These are phyloP conservation scores for Mucor lusitanicus DNA, from an alignment of 371 early-diverging fungal species.

Conservation along the genomic window DNA sequence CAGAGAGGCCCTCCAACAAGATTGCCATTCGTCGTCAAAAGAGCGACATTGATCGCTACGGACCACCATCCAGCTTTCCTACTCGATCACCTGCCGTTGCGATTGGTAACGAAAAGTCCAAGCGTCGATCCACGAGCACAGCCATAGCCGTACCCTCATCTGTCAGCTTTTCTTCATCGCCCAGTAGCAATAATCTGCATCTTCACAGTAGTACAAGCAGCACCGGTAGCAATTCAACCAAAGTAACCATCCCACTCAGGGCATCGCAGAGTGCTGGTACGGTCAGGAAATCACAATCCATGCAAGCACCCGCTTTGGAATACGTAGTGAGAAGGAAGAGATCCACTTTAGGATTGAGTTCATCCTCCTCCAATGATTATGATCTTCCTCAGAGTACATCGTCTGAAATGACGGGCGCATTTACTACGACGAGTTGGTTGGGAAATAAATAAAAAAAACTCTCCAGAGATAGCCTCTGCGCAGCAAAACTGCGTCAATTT, in stretches of 20 bases:
- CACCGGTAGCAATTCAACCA: background rate
- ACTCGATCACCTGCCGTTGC: conserved; percentile 8
- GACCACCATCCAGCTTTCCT: conserved; percentile 22
- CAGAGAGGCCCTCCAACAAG: conserved; percentile 1
- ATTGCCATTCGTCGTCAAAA: conserved; percentile 11
- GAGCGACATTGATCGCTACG: conserved; percentile 18
- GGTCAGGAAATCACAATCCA: conserved; percentile 12
- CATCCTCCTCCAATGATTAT: conserved; percentile 12
- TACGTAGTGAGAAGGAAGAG: conserved; percentile 18
- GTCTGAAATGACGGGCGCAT: conserved; percentile 11
- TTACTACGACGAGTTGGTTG: conserved; percentile 22
- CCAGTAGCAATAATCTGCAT: background rate
- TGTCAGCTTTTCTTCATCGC: background rate
- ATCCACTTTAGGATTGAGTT: conserved; percentile 11
- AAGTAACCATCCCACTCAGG: background rate
- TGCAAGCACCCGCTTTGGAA: conserved; percentile 16
- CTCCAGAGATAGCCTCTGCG: background rate
- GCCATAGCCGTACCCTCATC: background rate
- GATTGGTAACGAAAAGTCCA: conserved; percentile 8
- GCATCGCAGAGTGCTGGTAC: conserved; percentile 26
- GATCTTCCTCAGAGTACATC: conserved; percentile 11
- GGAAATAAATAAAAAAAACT: conserved; percentile 16
- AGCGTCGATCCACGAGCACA: conserved; percentile 2
- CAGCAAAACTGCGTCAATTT: background rate
- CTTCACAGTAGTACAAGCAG: background rate